phyloP scores from a whole-genome alignment of 2,329 filamentous ascomycete species.

The Zasmidium citrigriseum region DNA sequence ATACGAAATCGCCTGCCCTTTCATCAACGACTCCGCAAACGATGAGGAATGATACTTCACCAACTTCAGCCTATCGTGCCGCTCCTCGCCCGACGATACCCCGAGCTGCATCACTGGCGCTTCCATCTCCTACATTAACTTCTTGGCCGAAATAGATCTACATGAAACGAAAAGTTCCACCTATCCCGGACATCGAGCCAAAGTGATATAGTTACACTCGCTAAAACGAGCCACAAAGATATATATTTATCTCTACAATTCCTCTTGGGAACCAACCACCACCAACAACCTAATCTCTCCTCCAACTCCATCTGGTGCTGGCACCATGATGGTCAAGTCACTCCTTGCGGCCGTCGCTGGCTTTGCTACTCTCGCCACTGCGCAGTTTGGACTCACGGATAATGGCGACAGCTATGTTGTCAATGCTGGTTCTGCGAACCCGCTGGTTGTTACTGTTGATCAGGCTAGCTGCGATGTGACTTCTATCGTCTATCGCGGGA shows the following conservation, averaged over 20 bases:
- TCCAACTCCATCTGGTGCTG: not conserved
- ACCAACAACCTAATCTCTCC: too few species aligned
- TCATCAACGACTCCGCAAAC: too few species aligned
- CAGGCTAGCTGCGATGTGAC: slow-evolving; percentile 18
- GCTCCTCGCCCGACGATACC: too few species aligned
- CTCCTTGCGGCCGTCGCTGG: slow-evolving; percentile 1
- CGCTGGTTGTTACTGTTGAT: slow-evolving; percentile 12
- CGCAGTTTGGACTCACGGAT: slow-evolving; percentile 15
- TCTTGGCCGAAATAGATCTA: not conserved
- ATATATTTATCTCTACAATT: not conserved
- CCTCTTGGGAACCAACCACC: not conserved
- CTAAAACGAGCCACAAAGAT: not conserved
- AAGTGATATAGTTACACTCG: not conserved
- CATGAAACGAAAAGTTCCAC: slow-evolving; percentile 1
- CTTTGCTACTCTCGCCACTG: slow-evolving; percentile 3
- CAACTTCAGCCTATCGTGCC: too few species aligned
- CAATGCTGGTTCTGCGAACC: slow-evolving; percentile 10
- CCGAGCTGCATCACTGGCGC: too few species aligned
- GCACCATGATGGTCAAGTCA: not conserved
- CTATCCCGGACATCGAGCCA: not conserved
- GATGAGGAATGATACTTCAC: too few species aligned
- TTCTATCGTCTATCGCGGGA: slow-evolving; percentile 12
- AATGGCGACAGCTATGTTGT: slow-evolving; percentile 13
- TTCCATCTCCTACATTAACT: too few species aligned
- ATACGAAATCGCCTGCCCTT: too few species aligned